Conservation (phyloP, 495 filamentous ascomycete genomes). For the Penicillium paxilli region DNA sequence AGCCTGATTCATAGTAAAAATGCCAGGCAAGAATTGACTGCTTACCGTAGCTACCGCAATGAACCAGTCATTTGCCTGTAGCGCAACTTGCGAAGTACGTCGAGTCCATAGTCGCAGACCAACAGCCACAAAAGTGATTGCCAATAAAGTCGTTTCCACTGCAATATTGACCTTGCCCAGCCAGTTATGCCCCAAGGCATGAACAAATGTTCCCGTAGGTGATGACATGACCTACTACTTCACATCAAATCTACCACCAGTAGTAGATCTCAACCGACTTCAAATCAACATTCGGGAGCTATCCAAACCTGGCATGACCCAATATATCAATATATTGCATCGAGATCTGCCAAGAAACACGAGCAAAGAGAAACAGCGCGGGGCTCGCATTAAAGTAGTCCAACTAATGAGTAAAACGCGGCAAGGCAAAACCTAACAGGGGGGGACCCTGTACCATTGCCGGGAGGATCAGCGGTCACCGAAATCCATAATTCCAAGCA, state of each 20-base stretch:
- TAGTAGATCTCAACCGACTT: neutral
- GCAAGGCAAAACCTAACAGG: neutral
- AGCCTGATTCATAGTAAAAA: neutral
- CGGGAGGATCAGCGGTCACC: neutral
- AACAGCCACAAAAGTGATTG: conserved; percentile 9
- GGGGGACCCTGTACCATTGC: conserved; percentile 1
- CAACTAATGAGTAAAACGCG: conserved; percentile 3
- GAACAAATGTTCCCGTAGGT: conserved; percentile 9
- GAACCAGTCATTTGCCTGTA: conserved; percentile 22
- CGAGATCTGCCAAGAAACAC: neutral
- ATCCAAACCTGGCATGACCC: neutral
- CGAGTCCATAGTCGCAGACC: conserved; percentile 25
- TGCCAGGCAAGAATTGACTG: neutral
- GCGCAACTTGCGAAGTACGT: conserved; percentile 5
- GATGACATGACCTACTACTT: conserved; percentile 14
- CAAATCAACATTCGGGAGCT: neutral
- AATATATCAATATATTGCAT: conserved; percentile 2
- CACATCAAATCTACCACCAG: no score
- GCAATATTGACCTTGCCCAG: conserved; percentile 25
- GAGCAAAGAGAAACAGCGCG: neutral
- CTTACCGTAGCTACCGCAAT: conserved; percentile 19
- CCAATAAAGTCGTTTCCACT: conserved; percentile 21
- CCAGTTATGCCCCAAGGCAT: conserved; percentile 24
- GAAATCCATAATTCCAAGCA: neutral
- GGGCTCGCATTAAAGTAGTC: conserved; percentile 15